Base-by-base conservation (phyloP, 192 early-diverging fungal species). In the Coemansia sp. region DNA sequence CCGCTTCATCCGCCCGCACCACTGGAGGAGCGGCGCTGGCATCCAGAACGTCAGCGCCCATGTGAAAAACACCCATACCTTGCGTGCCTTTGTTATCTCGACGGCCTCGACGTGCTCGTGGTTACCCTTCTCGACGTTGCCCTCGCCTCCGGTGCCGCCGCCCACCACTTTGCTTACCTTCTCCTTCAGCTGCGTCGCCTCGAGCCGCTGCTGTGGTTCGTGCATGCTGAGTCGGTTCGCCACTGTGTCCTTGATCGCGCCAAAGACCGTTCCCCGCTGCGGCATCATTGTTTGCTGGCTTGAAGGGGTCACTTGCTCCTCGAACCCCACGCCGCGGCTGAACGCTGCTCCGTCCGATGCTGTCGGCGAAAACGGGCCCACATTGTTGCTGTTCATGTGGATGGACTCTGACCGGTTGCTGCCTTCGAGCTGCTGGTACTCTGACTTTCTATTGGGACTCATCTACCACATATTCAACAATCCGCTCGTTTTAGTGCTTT, bases 21-120 rank as follows among this genome's bases (percentile, higher is more conserved):
- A 57, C 6, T 18, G 30, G 16, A 81, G 66, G 36, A 81, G 34
- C 34, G 73, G 69, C 39, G 73, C 60, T 7, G 78, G 78, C 45
- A 81, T 44, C 76, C 76, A 78, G 20, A 65, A 78, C 11, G 72
- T 78, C 30, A 58, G 63, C 38, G 39, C 43, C 76, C 69, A 72
- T 4, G 76, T 72, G 30, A 72, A 71, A 11, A 38, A 46, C 56
- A 76, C 79, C 79, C 79, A 81, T 14, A 65, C 6, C n/a, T 58
- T 59, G 23, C 78, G 66, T 38, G 61, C 30, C 34, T 46, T 15
- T 7, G 78, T 81, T 15, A 71, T 81, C 24, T 74, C 78, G 1
- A 81, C 63, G 30, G 64, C 56, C 61, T 81, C 78, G 38, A 81
- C 53, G 66, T 74, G 72, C 69, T 81, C 78, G 70, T 81, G 78